Evolutionary conservation across 176 grass and related monocot species (phyloP), one percentile per base, ranked within the genome.

Genomic region (Triticum turgidum): DNA sequence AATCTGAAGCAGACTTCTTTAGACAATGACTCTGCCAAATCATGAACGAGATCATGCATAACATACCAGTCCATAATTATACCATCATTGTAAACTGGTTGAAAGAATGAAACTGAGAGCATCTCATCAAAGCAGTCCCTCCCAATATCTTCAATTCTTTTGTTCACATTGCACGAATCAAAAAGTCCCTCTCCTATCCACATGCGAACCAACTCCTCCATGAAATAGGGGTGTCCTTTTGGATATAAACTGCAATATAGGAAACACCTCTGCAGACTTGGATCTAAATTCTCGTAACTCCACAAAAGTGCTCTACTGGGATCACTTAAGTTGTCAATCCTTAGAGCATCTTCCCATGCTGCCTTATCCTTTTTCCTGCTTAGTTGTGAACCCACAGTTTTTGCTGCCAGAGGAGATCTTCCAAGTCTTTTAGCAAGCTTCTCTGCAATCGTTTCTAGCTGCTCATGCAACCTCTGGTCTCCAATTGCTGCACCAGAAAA

Each of bases 1-100:
- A 73, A 44, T 73, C 69, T 44, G 8, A 24, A 73, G 18, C 10
- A 73, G 37, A 42, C 37, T 2, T 39, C 37, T 44, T 7, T 9
- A 15, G 30, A 68, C 7, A 68, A 0, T 68, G 30, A 7, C 15
- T 68, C 65, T 1, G 30, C 65, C 7, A 68, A 15, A 10, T 73
- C 69, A 73, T 73, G 69, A 44, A 73, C 9, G 35, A 1, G 34
- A 24, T 73, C 69, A 44, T 73, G 69, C 35, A 44, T 73, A 42
- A 2, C 7, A 27, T 39, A 69, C 0, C 1, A 3, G 20, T 70
- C 0, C 8, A 17, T 0, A 45, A 12, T 2, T 3, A 3, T 7
- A 5, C 2, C 1, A 37, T 10, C 3, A 10, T 3, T 44, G 4
- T 41, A 1, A 12, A 7, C 10, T 1, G 37, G 37, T 38, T 38